phyloP scores from a whole-genome alignment of 129 eudicot genomes.

The Arctium lappa region DNA sequence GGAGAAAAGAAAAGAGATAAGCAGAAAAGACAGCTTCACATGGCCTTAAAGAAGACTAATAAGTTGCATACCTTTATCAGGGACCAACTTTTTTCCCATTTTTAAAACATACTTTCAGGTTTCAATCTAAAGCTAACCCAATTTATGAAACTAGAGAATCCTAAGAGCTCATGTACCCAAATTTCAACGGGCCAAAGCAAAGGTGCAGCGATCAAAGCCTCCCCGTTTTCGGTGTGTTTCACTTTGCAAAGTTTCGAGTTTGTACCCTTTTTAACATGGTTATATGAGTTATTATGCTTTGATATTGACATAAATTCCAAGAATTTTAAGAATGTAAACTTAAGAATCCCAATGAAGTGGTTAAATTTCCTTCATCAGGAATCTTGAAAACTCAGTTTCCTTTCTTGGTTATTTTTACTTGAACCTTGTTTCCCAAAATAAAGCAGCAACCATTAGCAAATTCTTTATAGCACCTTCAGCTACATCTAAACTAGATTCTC shows the following conservation, averaged over 20 bases:
- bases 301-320: not conserved
- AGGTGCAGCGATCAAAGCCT: not conserved
- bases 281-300: not conserved
- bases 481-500: not conserved
- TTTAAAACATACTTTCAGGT: conserved; percentile 27
- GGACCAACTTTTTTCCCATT: conserved; percentile 27
- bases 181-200: not conserved
- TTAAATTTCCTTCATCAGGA: conserved; percentile 6
- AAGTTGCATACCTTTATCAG: conserved; percentile 30
- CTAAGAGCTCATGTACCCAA: conserved; percentile 19
- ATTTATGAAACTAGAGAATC: conserved; percentile 30
- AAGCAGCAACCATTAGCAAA: conserved; percentile 6
- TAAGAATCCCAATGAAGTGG: not conserved
- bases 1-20: conserved; percentile 32
- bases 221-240: not conserved
- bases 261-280: conserved; percentile 6
- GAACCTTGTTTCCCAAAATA: not conserved
- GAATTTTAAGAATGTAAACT: not conserved
- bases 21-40: conserved; percentile 52
- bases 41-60: conserved; percentile 39
- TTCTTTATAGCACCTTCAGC: not conserved
- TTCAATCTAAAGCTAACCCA: conserved; percentile 24
- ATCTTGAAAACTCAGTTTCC: not conserved
- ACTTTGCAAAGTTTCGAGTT: conserved; percentile 4
- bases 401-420: not conserved